A percentile compares a stretch with the other conserved stretches of the same genome.
These are phyloP conservation scores for Camelina neglecta DNA, from an alignment of 345 rosid species.

Conservation along the genomic window DNA sequence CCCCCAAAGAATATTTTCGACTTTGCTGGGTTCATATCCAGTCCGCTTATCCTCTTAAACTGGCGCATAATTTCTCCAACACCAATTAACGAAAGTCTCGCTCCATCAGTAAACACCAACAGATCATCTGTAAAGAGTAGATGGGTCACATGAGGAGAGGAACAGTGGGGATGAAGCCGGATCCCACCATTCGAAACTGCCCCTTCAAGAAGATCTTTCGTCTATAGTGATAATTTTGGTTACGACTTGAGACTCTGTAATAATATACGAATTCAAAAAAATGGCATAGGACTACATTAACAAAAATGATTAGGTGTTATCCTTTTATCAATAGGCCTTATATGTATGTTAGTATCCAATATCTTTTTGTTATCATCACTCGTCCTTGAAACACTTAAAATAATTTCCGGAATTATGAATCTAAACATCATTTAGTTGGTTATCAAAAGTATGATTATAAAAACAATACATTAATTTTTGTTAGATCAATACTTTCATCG, in stretches of 20 bases:
- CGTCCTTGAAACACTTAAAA: conserved; percentile 10
- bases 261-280: background rate
- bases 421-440: background rate
- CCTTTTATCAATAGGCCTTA: too few species aligned
- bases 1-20: too few species aligned
- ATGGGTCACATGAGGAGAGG: too few species aligned
- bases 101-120: too few species aligned
- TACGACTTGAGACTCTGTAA: background rate
- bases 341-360: background rate
- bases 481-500: conserved; percentile 11
- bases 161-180: too few species aligned
- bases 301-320: background rate
- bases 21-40: too few species aligned
- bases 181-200: too few species aligned
- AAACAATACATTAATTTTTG: too few species aligned
- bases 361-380: background rate
- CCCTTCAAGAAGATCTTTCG: background rate
- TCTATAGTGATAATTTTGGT: background rate
- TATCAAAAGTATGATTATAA: background rate
- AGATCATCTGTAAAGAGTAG: too few species aligned
- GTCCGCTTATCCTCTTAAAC: too few species aligned
- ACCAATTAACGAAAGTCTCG: too few species aligned
- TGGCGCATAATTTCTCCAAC: too few species aligned
- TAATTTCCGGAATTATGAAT: background rate
- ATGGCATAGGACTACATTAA: background rate